A percentile compares a stretch with the other conserved stretches of the same genome.
phyloP scores from a whole-genome alignment of 352 stramenopile species.

The Globisporangium barbulae region DNA sequence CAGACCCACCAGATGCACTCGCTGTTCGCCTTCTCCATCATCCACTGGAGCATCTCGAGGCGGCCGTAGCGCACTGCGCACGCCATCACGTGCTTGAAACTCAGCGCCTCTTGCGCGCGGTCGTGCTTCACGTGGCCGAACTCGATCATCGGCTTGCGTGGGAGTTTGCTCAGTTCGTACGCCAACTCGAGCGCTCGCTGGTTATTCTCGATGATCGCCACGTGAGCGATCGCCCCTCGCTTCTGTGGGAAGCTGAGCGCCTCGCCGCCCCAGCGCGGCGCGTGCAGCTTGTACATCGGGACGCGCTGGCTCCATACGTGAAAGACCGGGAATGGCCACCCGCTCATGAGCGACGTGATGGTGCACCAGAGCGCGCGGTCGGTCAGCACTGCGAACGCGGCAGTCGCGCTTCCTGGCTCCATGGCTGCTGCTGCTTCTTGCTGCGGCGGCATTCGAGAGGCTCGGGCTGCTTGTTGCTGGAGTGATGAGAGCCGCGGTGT shows the following conservation, averaged over 20 bases:
- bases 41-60: background rate
- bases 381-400: conserved; percentile 2
- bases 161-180: background rate
- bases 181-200: background rate
- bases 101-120: background rate
- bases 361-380: background rate
- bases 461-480: too few relatives aligned
- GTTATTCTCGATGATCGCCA: background rate
- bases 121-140: too few relatives aligned
- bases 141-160: too few relatives aligned
- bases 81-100: background rate
- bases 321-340: conserved; percentile 3
- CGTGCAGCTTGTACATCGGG: background rate
- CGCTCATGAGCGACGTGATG: background rate
- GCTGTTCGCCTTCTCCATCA: background rate
- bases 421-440: too few relatives aligned
- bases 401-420: too few relatives aligned
- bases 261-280: background rate
- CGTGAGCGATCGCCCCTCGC: background rate
- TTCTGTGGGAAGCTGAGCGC: background rate
- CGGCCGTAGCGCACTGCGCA: conserved; percentile 1
- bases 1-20: conserved; percentile 2
- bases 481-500: too few relatives aligned
- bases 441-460: too few relatives aligned
- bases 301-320: background rate